Evolutionary conservation across 257 asterid genomes (phyloP), one percentile per base, ranked within the genome.

Genomic region (Cordia subcordata): DNA sequence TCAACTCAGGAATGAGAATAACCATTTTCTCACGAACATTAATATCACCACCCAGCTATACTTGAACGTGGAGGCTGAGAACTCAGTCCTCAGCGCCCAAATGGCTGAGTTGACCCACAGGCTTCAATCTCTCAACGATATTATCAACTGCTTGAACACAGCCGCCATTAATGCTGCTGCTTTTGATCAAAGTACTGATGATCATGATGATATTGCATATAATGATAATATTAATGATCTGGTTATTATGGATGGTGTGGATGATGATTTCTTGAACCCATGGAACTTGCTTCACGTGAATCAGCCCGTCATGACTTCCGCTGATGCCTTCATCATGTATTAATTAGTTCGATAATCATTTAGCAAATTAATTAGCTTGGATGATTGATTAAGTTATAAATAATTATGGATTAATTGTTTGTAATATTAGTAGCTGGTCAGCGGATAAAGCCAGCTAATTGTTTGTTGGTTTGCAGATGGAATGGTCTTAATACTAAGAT

Each of bases 251-350:
- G 58, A 50, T 53, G 64, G 64, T 53, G 27, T 11, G 6, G 6
- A 1, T 27, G 67, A 1, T 22, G 13, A 17, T 32, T 79, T 77
- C 64, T 67, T 75, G 67, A 78, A 58, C 37, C 77, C 85, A 4
- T 81, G 85, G 90, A 69, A 68, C 57, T 75, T 79, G 73, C 20
- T 60, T 57, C 72, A 69, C 61, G 68, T 67, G 18, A 76, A 77
- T 64, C 82, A 79, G 27, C 85, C 82, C 15, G 73, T 76, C 53
- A 73, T 79, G 81, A 79, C 81, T 53, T 79, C 83, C 27, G 23
- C 64, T 19, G 63, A 79, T 74, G 77, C 42, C 8, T 67, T 81
- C 67, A 66, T 81, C 67, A 66, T 79, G 81, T 74, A 70, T 57
- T 81, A 70, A 80, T 68, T 11, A 27, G 16, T 37, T 27, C n/a